Conservation (phyloP, 805 yeast species). For the Ogataea polymorpha region DNA sequence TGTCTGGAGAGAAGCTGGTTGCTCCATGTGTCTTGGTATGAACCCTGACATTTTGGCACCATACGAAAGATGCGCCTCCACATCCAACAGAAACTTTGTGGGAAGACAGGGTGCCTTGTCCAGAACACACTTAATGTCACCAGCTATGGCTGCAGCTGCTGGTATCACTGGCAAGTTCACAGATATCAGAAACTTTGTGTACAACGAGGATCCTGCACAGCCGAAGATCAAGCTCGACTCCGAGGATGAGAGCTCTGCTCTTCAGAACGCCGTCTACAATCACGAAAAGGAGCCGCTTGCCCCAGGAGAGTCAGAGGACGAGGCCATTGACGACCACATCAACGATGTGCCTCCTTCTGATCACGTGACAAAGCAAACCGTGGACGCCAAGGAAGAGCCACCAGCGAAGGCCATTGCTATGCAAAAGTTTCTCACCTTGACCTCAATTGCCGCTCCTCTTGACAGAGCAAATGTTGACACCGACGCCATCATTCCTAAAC, state of each 20-base stretch:
- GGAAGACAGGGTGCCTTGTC: conserved; percentile 98
- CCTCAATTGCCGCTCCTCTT: conserved; percentile 90
- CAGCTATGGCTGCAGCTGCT: conserved; percentile 99
- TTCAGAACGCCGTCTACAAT: conserved; percentile 68
- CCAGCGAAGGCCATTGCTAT: conserved; percentile 50
- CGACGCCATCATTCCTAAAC: conserved; percentile 98
- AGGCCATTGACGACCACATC: conserved; percentile 47
- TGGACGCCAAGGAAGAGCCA: conserved; percentile 28
- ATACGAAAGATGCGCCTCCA: conserved; percentile 96
- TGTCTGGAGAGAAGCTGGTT: conserved; percentile 99
- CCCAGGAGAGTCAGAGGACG: conserved; percentile 50
- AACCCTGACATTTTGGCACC: conserved; percentile 96
- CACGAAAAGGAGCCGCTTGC: conserved; percentile 63
- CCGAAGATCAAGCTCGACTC: conserved; percentile 51
- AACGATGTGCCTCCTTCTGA: conserved; percentile 61
- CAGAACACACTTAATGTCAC: conserved; percentile 96
- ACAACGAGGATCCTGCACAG: conserved; percentile 51
- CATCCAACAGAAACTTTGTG: conserved; percentile 97
- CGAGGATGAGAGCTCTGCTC: conserved; percentile 49
- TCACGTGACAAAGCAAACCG: conserved; percentile 37
- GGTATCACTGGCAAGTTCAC: conserved; percentile 87
- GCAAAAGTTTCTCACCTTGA: conserved; percentile 70
- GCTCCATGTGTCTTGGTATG: conserved; percentile 99
- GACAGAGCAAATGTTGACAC: conserved; percentile 96
- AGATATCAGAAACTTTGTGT: conserved; percentile 82